Percentiles rank a stretch among this genome's conserved stretches.
Conservation (phyloP, 257 asterid species). For the Misopates orontium region DNA sequence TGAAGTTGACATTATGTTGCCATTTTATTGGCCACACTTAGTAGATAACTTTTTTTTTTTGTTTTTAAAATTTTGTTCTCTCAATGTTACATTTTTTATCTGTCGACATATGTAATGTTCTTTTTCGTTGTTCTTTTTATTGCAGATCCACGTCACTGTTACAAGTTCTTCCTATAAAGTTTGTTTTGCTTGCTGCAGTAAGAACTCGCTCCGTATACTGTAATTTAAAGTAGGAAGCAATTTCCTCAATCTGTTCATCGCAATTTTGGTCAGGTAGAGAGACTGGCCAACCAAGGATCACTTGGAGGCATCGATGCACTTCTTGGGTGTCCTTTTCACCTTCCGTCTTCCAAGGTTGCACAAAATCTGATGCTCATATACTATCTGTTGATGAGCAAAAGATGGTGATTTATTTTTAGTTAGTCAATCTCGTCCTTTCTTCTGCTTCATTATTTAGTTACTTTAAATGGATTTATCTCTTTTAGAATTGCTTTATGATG, state of each 20-base stretch:
- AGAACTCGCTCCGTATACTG: slow-evolving; percentile 36
- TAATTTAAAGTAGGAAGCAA: slow-evolving; percentile 23
- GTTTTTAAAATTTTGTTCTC: slow-evolving; percentile 3
- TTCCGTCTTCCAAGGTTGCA: slow-evolving; percentile 82
- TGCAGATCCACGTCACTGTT: slow-evolving; percentile 66
- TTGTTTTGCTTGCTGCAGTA: slow-evolving; percentile 69
- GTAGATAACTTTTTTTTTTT: not conserved
- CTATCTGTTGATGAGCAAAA: slow-evolving; percentile 21
- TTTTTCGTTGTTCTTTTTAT: not conserved
- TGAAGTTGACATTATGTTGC: not conserved
- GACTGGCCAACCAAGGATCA: slow-evolving; percentile 74
- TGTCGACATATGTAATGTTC: too few relatives aligned
- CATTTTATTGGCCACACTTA: too few relatives aligned
- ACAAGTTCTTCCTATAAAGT: slow-evolving; percentile 78
- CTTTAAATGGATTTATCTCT: not conserved
- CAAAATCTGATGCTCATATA: slow-evolving; percentile 18
- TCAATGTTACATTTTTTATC: slow-evolving; percentile 17
- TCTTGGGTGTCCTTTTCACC: slow-evolving; percentile 89
- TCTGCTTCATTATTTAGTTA: slow-evolving; percentile 17
- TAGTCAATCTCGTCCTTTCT: slow-evolving; percentile 19
- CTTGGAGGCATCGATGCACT: slow-evolving; percentile 92
- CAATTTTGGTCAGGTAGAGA: slow-evolving; percentile 58
- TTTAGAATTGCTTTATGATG: not conserved
- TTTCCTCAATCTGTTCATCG: slow-evolving; percentile 22
- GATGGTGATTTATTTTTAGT: not conserved